Conservation (phyloP, 495 filamentous ascomycete genomes). For the Opeltia flavorubescens region DNA sequence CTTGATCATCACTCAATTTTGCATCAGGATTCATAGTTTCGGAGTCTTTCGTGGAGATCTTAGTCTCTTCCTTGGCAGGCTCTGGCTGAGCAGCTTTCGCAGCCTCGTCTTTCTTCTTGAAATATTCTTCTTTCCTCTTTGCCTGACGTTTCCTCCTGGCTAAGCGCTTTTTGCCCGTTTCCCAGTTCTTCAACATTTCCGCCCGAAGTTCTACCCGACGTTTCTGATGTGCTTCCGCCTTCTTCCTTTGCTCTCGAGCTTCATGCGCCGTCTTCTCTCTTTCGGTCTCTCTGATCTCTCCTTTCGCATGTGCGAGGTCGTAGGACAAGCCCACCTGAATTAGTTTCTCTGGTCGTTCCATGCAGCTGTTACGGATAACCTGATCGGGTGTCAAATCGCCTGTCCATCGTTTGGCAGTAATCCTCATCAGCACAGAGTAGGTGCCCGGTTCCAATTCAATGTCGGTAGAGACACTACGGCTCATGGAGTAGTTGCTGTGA, state of each 20-base stretch:
- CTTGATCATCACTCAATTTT: too few species aligned
- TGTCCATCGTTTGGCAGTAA: slow-evolving; percentile 49
- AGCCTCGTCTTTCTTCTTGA: slow-evolving; percentile 12
- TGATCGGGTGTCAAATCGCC: slow-evolving; percentile 46
- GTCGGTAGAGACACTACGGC: slow-evolving; percentile 68
- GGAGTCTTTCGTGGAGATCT: not conserved
- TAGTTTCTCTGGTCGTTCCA: slow-evolving; percentile 60
- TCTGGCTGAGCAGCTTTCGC: slow-evolving; percentile 3
- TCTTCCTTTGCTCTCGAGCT: slow-evolving; percentile 29
- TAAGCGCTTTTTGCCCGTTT: slow-evolving; percentile 33
- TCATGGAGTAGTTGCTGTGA: slow-evolving; percentile 53
- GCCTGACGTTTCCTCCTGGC: slow-evolving; percentile 25
- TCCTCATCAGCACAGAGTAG: slow-evolving; percentile 66
- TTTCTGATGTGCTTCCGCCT: slow-evolving; percentile 28
- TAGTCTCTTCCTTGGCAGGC: not conserved
- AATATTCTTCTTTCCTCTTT: slow-evolving; percentile 9
- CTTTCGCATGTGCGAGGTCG: slow-evolving; percentile 73
- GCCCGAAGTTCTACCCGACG: slow-evolving; percentile 27
- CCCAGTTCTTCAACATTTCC: slow-evolving; percentile 38
- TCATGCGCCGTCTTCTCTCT: slow-evolving; percentile 40
- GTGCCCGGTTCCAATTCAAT: slow-evolving; percentile 68
- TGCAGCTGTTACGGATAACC: slow-evolving; percentile 48
- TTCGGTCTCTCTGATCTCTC: slow-evolving; percentile 49
- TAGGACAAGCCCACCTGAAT: slow-evolving; percentile 69
- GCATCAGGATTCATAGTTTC: too few species aligned